Evolutionary conservation across 495 filamentous ascomycete genomes (phyloP).

Genomic region (Wilcoxina mikolae): DNA sequence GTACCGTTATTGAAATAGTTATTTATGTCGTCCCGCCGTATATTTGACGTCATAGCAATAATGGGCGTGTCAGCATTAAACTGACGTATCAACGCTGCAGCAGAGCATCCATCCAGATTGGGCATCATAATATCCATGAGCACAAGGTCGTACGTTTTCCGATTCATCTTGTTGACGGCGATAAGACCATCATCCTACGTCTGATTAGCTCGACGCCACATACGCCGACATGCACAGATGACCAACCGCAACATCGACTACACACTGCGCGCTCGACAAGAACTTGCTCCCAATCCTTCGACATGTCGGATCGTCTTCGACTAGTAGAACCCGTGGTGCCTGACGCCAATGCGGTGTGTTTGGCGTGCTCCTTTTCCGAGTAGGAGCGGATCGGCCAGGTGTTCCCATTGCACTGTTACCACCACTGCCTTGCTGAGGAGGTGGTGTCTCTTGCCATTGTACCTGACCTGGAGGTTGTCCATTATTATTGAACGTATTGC

Average conservation of each 20-base stretch:
- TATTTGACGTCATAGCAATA: constrained; percentile 98
- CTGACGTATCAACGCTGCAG: constrained; percentile 84
- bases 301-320: constrained; percentile 92
- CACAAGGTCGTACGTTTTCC: constrained; percentile 73
- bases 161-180: constrained; percentile 80
- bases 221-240: no score
- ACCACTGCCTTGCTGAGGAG: constrained; percentile 12
- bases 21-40: constrained; percentile 88
- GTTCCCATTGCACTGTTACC: constrained; percentile 2
- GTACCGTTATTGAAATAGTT: constrained; percentile 95
- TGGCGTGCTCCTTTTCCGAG: constrained; percentile 51
- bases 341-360: constrained; percentile 50
- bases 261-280: constrained; percentile 71
- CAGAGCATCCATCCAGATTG: constrained; percentile 84
- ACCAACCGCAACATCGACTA: constrained; percentile 83
- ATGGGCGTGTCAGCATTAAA: constrained; percentile 72
- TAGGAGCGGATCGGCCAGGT: constrained; percentile 14
- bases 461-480: constrained; percentile 7
- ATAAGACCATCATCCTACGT: constrained; percentile 73
- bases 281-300: constrained; percentile 90
- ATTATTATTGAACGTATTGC: constrained; percentile 6
- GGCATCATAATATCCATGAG: constrained; percentile 99
- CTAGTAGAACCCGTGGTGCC: constrained; percentile 73
- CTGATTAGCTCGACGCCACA: constrained; percentile 25
- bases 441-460: constrained; percentile 11